A percentile compares a stretch with the other conserved stretches of the same genome.
Evolutionary conservation across 1,284 basidiomycete species (phyloP).

Genomic region (Ganoderma meredithae): DNA sequence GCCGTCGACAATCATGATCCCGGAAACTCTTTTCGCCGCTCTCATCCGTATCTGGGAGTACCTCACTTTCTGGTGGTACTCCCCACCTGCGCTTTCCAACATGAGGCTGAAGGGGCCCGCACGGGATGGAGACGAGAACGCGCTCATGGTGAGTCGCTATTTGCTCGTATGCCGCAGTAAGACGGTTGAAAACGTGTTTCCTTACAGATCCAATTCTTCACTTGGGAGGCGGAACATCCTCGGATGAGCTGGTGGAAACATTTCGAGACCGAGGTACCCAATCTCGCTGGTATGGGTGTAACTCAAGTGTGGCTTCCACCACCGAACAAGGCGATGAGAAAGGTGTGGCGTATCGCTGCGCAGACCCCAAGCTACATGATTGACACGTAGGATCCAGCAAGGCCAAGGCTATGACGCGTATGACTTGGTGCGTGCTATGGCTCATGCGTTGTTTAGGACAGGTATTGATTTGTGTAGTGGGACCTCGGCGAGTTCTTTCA

Average conservation of each 20-base stretch:
- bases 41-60: slow-evolving; percentile 36
- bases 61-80: slow-evolving; percentile 34
- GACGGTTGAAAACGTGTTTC: slow-evolving; percentile 1
- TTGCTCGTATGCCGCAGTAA: neutral
- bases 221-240: slow-evolving; percentile 72
- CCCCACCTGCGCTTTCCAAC: slow-evolving; percentile 53
- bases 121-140: slow-evolving; percentile 54
- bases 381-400: slow-evolving; percentile 45
- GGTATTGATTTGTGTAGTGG: slow-evolving; percentile 57
- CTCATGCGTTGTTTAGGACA: neutral
- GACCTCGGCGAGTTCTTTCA: slow-evolving; percentile 94
- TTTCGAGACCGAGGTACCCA: slow-evolving; percentile 75
- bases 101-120: slow-evolving; percentile 59
- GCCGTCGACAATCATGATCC: slow-evolving; percentile 22
- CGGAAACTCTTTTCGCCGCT: slow-evolving; percentile 24
- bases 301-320: slow-evolving; percentile 86
- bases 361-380: neutral
- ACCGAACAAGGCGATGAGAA: slow-evolving; percentile 74
- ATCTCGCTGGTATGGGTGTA: slow-evolving; percentile 80
- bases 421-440: slow-evolving; percentile 62
- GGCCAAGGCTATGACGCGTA: slow-evolving; percentile 85
- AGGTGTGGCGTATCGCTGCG: slow-evolving; percentile 47
- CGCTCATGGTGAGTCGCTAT: slow-evolving; percentile 63
- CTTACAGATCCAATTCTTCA: slow-evolving; percentile 81
- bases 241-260: slow-evolving; percentile 85